phyloP scores from a whole-genome alignment of 1,139 yeast genomes.

The Pichia sp. region DNA sequence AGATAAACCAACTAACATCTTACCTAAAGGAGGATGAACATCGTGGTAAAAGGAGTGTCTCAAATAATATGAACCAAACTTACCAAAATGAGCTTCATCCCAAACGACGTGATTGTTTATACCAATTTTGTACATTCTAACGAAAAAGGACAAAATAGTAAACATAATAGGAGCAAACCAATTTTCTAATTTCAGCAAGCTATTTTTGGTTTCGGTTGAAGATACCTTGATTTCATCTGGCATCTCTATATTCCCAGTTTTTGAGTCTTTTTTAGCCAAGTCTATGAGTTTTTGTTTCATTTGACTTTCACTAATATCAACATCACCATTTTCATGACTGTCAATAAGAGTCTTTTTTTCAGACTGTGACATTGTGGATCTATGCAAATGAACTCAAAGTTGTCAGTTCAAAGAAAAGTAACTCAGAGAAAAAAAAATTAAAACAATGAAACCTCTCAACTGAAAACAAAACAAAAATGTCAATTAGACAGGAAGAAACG shows the following conservation, averaged over 20 bases:
- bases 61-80: constrained; percentile 87
- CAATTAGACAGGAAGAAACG: neutral
- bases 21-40: constrained; percentile 98
- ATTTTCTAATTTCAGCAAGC: constrained; percentile 19
- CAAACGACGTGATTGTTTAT: constrained; percentile 46
- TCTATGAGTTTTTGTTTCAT: constrained; percentile 23
- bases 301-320: constrained; percentile 19
- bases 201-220: constrained; percentile 9
- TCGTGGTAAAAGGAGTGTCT: constrained; percentile 94
- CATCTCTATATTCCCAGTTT: constrained; percentile 31
- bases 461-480: too few relatives aligned
- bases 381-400: neutral
- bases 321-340: too few relatives aligned
- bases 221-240: constrained; percentile 22
- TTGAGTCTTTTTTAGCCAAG: constrained; percentile 40
- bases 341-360: too few relatives aligned
- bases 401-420: neutral
- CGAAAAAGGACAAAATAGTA: constrained; percentile 40
- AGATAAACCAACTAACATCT: constrained; percentile 91
- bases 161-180: constrained; percentile 35
- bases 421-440: neutral
- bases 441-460: too few relatives aligned
- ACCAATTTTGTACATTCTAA: constrained; percentile 46
- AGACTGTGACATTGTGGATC: too few relatives aligned
- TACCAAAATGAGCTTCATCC: constrained; percentile 80